Base-by-base conservation (phyloP, 192 early-diverging fungal species). In the Paraglomus brasilianum region DNA sequence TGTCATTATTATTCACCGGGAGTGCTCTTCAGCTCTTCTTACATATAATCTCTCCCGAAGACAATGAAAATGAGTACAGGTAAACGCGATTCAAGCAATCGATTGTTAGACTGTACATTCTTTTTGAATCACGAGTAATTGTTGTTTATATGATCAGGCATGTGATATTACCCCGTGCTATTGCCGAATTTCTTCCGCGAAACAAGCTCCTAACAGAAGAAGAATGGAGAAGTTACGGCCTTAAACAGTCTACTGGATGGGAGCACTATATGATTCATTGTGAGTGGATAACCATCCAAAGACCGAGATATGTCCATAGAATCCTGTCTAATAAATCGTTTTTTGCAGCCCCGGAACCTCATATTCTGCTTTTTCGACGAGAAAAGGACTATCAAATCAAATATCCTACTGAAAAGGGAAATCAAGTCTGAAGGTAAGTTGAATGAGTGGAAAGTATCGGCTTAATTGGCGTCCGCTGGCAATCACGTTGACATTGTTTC, bases 201-300 rank as follows among this genome's bases (percentile, higher is more conserved):
- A 50, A 66, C 45, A 48, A 30, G 4, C 60, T 83, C 0, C 51
- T 83, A 51, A 66, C 74, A 5, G 82, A 83, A 49, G 75, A 70
- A 24, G 80, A 81, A 74, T 83, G 82, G 75, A 42, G 78, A 56
- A 62, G 56, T 39, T 46, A 78, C 19, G 82, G 82, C 1, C 60
- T 82, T 36, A 78, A 74, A 40, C 79, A 82, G 48, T 82, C 81
- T 9, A 63, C 68, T 40, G 81, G 82, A 10, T 84, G 82, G 81
- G 77, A 74, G 19, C 80, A 82, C 66, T 84, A 82, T 69, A 80
- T 82, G 80, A 73, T 84, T 21, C 81, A 82, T 17, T 68, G 79
- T 81, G 71, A 64, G 64, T 45, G 3, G 30, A 49, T 15, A 65
- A 24, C 2, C 11, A 36, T 17, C 13, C 1, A 47, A 47, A 13